phyloP scores from a whole-genome alignment of 176 grass and related monocot genomes.

The Lolium perenne region DNA sequence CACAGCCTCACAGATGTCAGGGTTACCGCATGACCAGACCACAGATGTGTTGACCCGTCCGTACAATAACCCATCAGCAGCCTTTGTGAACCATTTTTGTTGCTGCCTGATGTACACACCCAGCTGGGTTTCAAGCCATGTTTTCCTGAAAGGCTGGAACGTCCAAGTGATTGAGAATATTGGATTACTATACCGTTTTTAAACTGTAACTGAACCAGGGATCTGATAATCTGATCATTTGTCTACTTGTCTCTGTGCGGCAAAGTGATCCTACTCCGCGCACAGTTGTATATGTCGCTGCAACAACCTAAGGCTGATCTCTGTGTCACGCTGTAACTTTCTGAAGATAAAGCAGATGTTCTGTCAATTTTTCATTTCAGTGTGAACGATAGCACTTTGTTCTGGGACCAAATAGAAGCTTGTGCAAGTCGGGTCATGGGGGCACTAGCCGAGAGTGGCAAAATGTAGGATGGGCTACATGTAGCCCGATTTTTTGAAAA shows the following conservation, averaged over 20 bases:
- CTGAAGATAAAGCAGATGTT: background rate
- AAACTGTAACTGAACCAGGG: background rate
- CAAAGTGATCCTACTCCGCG: background rate
- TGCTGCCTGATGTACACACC: background rate
- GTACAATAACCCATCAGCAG: background rate
- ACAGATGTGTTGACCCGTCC: background rate
- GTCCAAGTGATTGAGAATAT: background rate
- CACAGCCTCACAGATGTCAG: background rate
- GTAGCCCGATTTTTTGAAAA: too few species aligned
- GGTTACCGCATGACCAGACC: background rate
- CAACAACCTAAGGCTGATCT: background rate
- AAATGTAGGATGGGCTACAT: too few species aligned
- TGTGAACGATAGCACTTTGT: background rate
- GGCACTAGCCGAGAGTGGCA: too few species aligned
- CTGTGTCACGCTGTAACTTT: background rate
- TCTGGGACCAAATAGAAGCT: background rate
- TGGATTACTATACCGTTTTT: background rate
- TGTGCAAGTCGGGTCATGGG: too few species aligned
- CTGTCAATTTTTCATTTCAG: background rate
- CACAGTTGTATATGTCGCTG: background rate
- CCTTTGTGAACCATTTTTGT: background rate
- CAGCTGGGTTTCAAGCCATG: background rate
- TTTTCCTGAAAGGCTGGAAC: background rate
- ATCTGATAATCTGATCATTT: background rate
- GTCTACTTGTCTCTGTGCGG: background rate